Conservation (phyloP, 2,329 filamentous ascomycete genomes). For the Cladosporium sp. region DNA sequence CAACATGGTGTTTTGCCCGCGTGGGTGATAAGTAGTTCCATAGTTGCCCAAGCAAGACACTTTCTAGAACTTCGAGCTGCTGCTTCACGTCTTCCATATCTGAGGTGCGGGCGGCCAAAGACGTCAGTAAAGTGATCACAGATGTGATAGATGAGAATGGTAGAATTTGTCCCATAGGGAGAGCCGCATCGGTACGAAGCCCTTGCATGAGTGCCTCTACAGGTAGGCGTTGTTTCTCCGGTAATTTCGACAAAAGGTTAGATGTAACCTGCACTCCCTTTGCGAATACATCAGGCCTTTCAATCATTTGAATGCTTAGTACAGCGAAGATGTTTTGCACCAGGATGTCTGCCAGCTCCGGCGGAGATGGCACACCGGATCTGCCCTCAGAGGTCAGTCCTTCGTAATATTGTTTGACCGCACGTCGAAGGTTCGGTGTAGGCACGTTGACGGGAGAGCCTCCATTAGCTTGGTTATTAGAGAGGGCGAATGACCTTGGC, state of each 20-base stretch:
- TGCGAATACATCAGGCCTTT: background rate
- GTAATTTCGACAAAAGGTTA: background rate
- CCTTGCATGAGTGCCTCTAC: background rate
- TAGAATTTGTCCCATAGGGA: background rate
- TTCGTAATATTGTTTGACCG: constrained; percentile 1
- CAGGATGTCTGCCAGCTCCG: background rate
- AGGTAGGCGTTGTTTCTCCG: background rate
- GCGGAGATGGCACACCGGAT: background rate
- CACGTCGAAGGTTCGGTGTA: background rate
- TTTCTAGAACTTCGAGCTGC: background rate
- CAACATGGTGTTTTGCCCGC: constrained; percentile 89
- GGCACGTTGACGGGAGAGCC: too few relatives aligned
- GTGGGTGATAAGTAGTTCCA: constrained; percentile 66
- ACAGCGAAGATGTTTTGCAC: background rate
- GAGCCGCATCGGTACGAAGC: background rate
- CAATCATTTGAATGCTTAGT: background rate
- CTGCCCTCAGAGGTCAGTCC: background rate
- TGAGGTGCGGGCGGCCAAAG: background rate
- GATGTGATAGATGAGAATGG: constrained; percentile 3
- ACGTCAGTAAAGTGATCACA: background rate
- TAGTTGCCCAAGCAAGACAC: background rate
- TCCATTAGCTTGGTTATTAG: background rate
- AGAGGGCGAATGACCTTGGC: constrained; percentile 5
- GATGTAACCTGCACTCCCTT: background rate
- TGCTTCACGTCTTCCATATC: background rate